Base-by-base conservation (phyloP, 1,284 basidiomycete genomes). In the Hortiboletus rubellus region DNA sequence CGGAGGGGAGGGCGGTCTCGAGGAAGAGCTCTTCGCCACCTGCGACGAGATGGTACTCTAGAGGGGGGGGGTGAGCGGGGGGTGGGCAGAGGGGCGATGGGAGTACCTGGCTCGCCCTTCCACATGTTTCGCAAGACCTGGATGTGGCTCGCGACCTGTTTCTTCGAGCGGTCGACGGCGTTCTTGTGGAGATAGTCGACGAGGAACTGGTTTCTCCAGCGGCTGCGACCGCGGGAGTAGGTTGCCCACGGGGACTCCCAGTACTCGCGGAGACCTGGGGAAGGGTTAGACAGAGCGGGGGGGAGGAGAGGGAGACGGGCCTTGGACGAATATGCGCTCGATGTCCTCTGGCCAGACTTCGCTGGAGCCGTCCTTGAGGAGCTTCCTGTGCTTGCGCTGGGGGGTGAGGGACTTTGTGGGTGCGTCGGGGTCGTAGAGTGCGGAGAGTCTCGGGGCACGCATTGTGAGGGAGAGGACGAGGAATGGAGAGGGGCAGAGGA, bases 81-180 rank as follows among this genome's bases (percentile, higher is more conserved):
- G 0, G 55, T 57, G 36, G 44, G 56, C 31, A 44, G 50, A 46
- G 44, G 36, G 51, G 38, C 42, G 49, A 36, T 46, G 33, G 45
- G 58, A 61, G 34, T 60, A 88, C 88, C 84, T 76, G 84, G 79
- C 59, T 89, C 83, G 37, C 87, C 89, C 68, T 90, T 90, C 89
- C 88, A 91, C 89, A 91, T 91, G 68, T 91, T 91, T 46, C 88
- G 78, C 48, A 91, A 72, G 55, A 91, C 89, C 68, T 92, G 89
- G 52, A 92, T 89, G 67, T 92, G 89, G 68, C 86, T 89, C 18
- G 90, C 89, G 63, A 92, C 89, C 70, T 91, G 89, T 69, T 91
- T 91, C 79, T 89, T 91, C 42, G 86, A 81, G 37, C 89, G 84
- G 33, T 79, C 77, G 66, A 92, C 82, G 56, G 85, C 86, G 43